Evolutionary conservation across 1,284 basidiomycete genomes (phyloP).

Genomic region (Xerocomus amazonicus): DNA sequence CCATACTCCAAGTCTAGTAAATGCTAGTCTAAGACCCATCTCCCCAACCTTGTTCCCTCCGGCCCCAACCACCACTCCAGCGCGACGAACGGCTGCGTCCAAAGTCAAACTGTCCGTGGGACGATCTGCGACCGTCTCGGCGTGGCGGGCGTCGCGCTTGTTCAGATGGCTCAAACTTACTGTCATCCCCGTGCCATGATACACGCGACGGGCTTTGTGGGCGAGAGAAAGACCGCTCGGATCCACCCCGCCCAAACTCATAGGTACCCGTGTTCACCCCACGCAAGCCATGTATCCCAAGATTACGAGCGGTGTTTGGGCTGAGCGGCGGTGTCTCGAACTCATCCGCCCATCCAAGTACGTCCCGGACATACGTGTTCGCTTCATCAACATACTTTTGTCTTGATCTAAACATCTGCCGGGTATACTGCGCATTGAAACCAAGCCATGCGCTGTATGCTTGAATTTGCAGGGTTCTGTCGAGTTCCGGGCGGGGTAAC

Average conservation of each 20-base stretch:
- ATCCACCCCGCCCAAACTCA: conserved; percentile 1
- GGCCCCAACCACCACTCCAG: conserved; percentile 2
- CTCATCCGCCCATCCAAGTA: conserved; percentile 41
- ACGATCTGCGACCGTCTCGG: conserved; percentile 1
- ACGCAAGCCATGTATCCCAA: conserved; percentile 52
- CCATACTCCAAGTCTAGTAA: conserved; percentile 1
- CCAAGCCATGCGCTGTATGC: conserved; percentile 58
- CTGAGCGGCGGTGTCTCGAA: conserved; percentile 40
- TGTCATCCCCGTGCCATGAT: conserved; percentile 12
- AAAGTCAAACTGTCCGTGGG: conserved; percentile 7
- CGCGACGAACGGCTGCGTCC: conserved; percentile 2
- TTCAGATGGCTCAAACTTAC: background rate
- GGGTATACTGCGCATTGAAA: conserved; percentile 51
- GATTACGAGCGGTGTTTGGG: conserved; percentile 56
- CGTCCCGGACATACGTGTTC: conserved; percentile 44
- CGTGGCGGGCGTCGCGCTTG: conserved; percentile 5
- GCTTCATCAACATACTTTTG: conserved; percentile 41
- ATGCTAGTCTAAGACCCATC: background rate
- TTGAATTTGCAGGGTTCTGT: conserved; percentile 42
- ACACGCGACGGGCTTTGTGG: conserved; percentile 4
- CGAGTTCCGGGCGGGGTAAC: conserved; percentile 27
- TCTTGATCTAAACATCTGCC: conserved; percentile 40
- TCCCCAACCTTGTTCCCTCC: conserved; percentile 9
- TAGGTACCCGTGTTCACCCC: conserved; percentile 36
- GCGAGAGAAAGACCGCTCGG: conserved; percentile 10